These are phyloP conservation scores for Akanthomyces dipterigenus DNA, from an alignment of 2,329 filamentous ascomycete species.

Conservation along the genomic window DNA sequence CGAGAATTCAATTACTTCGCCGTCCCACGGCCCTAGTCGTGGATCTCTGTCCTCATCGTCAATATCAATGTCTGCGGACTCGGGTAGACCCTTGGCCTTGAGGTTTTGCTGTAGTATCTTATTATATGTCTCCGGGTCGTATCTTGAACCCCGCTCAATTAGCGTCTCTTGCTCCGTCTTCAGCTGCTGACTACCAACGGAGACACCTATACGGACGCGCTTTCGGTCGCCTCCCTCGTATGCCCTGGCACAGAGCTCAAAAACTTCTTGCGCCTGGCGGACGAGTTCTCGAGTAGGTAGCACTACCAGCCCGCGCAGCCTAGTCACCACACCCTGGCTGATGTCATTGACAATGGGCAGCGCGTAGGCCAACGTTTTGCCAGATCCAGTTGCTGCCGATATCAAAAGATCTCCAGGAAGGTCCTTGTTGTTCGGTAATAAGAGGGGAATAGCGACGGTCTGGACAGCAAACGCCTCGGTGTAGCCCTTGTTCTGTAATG, in stretches of 20 bases:
- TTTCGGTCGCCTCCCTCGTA: conserved; percentile 52
- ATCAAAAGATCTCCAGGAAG: conserved; percentile 76
- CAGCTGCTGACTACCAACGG: conserved; percentile 74
- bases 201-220: conserved; percentile 70
- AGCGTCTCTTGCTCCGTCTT: conserved; percentile 51
- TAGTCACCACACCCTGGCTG: conserved; percentile 55
- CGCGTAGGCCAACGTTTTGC: conserved; percentile 89
- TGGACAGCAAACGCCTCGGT: conserved; percentile 38
- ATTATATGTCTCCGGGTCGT: conserved; percentile 54
- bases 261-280: conserved; percentile 72
- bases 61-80: background rate
- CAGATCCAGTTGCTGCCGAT: conserved; percentile 89
- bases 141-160: conserved; percentile 43
- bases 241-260: conserved; percentile 63
- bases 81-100: background rate
- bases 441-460: conserved; percentile 60
- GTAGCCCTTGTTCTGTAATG: conserved; percentile 54
- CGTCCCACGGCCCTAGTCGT: conserved; percentile 29
- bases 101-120: conserved; percentile 21
- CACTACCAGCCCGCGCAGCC: conserved; percentile 72
- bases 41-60: conserved; percentile 15
- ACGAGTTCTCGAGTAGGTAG: conserved; percentile 90
- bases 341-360: conserved; percentile 78
- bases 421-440: conserved; percentile 58
- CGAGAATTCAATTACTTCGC: conserved; percentile 54